These are phyloP conservation scores for Mortierella sp. DNA, from an alignment of 371 early-diverging fungal genomes.

Conservation along the genomic window DNA sequence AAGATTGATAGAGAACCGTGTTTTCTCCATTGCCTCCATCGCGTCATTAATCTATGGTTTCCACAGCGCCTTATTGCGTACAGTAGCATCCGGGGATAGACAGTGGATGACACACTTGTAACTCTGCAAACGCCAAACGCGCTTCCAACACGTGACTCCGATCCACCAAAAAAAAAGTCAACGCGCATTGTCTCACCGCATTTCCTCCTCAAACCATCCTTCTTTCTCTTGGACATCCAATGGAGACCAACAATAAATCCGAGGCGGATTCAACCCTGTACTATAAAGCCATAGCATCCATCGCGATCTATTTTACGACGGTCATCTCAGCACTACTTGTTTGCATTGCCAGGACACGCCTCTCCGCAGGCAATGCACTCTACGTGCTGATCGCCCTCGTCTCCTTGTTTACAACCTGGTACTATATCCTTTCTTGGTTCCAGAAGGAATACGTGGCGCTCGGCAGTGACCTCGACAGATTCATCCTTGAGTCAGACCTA, in stretches of 20 bases:
- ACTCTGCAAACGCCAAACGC: too few relatives aligned
- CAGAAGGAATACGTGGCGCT: slow-evolving; percentile 32
- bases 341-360: slow-evolving; percentile 48
- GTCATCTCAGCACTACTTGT: slow-evolving; percentile 48
- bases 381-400: slow-evolving; percentile 44
- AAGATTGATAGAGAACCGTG: too few relatives aligned
- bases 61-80: too few relatives aligned
- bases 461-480: slow-evolving; percentile 43
- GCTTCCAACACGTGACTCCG: too few relatives aligned
- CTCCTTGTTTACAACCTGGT: slow-evolving; percentile 52
- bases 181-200: too few relatives aligned
- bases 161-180: too few relatives aligned
- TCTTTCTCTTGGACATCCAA: slow-evolving; percentile 1
- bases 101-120: too few relatives aligned
- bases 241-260: slow-evolving; percentile 6
- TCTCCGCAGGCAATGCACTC: slow-evolving; percentile 39
- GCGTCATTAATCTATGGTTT: too few relatives aligned
- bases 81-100: too few relatives aligned
- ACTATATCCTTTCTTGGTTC: slow-evolving; percentile 49
- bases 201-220: neutral
- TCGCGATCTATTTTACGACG: slow-evolving; percentile 45
- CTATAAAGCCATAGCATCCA: slow-evolving; percentile 52
- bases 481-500: slow-evolving; percentile 51
- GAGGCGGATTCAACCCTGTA: slow-evolving; percentile 27
- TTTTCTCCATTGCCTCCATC: too few relatives aligned